These are phyloP conservation scores for Penicillium parvum DNA, from an alignment of 495 filamentous ascomycete species.

Conservation along the genomic window DNA sequence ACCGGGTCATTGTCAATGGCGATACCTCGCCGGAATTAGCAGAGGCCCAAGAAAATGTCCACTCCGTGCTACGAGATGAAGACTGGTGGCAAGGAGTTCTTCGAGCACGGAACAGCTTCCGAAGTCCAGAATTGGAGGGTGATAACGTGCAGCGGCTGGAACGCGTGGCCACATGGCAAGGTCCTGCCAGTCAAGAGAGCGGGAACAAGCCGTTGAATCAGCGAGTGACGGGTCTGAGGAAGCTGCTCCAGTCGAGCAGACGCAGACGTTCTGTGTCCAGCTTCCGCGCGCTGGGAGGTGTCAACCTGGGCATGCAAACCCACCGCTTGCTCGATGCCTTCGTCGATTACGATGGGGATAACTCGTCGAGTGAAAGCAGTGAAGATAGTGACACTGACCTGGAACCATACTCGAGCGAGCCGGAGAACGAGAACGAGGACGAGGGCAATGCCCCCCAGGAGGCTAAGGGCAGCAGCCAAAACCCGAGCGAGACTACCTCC, in stretches of 20 bases:
- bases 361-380: conserved; percentile 46
- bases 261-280: conserved; percentile 62
- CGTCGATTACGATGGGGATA: conserved; percentile 48
- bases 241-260: conserved; percentile 42
- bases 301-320: conserved; percentile 72
- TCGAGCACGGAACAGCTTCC: conserved; percentile 43
- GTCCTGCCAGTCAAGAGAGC: conserved; percentile 52
- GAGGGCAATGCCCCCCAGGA: conserved; percentile 34
- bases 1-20: conserved; percentile 76
- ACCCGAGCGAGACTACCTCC: conserved; percentile 1
- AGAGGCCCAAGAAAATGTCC: conserved; percentile 49
- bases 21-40: conserved; percentile 33
- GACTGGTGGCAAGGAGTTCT: conserved; percentile 83
- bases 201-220: conserved; percentile 33
- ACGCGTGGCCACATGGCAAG: conserved; percentile 46
- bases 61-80: conserved; percentile 59
- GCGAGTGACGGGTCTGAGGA: conserved; percentile 46
- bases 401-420: conserved; percentile 35
- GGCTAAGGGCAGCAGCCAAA: conserved; percentile 13
- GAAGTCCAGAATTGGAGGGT: conserved; percentile 11
- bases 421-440: conserved; percentile 24
- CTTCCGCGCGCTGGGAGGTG: conserved; percentile 55
- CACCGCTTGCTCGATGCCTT: conserved; percentile 65
- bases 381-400: conserved; percentile 40
- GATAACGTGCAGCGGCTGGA: conserved; percentile 22